A percentile compares a stretch with the other conserved stretches of the same genome.
phyloP scores from a whole-genome alignment of 805 yeast species.

The Saccharomycopsis sp. region DNA sequence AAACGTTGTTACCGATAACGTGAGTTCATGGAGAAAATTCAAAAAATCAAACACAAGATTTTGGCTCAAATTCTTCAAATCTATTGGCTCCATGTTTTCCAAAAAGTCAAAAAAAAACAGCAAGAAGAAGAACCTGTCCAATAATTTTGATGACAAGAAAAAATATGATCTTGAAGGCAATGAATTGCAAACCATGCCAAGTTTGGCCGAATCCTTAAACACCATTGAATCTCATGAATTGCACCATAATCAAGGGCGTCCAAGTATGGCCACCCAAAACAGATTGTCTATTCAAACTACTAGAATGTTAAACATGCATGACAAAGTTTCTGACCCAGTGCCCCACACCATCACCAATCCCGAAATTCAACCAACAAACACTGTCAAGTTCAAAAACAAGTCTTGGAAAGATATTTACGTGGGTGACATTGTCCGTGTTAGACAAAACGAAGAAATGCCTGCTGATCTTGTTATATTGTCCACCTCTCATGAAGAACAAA shows the following conservation, averaged over 20 bases:
- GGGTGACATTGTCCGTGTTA: constrained; percentile 62
- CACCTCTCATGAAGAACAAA: constrained; percentile 61
- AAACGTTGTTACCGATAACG: constrained; percentile 45
- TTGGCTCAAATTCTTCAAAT: constrained; percentile 17
- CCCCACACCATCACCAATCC: constrained; percentile 26
- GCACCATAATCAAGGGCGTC: no score
- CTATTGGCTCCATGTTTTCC: constrained; percentile 11
- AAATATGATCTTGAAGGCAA: not conserved
- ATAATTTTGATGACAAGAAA: not conserved
- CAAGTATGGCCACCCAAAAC: constrained; percentile 2
- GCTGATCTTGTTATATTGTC: constrained; percentile 64
- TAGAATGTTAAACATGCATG: constrained; percentile 16
- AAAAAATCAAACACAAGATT: constrained; percentile 46
- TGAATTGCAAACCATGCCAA: constrained; percentile 5
- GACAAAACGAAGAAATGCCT: constrained; percentile 67
- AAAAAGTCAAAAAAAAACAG: constrained; percentile 8
- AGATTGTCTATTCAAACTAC: constrained; percentile 18
- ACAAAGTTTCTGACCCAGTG: constrained; percentile 21
- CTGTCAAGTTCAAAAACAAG: constrained; percentile 37
- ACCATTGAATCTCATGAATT: constrained; percentile 9
- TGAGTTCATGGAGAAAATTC: constrained; percentile 59
- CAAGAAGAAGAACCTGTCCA: not conserved
- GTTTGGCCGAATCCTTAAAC: constrained; percentile 9
- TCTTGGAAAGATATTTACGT: constrained; percentile 69
- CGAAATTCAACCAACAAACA: constrained; percentile 25